phyloP scores from a whole-genome alignment of 257 asterid species.

The Solanum dulcamara region DNA sequence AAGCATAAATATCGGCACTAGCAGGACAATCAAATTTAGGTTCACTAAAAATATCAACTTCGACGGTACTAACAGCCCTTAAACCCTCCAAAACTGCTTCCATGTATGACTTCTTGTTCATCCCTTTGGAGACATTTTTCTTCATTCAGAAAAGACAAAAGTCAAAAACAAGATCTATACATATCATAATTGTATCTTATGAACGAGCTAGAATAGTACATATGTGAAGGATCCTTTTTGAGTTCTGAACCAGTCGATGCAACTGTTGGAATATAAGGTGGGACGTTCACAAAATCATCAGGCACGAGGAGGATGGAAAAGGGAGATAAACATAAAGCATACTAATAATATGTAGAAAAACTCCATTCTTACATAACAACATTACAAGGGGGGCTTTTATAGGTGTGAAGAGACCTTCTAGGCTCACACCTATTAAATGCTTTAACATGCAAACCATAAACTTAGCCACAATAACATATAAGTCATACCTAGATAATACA shows the following conservation, averaged over 20 bases:
- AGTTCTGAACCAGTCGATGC: background rate
- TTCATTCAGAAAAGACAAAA: slow-evolving; percentile 12
- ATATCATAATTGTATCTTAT: background rate
- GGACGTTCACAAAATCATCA: background rate
- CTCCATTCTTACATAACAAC: background rate
- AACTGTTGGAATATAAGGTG: background rate
- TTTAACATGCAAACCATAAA: background rate
- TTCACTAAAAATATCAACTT: slow-evolving; percentile 37
- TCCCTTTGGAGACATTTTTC: slow-evolving; percentile 75
- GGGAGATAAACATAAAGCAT: background rate
- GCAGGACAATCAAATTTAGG: slow-evolving; percentile 16
- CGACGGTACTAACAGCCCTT: slow-evolving; percentile 43
- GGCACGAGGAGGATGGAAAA: background rate
- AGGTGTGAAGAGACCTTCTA: background rate
- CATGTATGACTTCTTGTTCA: slow-evolving; percentile 84
- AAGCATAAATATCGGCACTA: slow-evolving; percentile 5
- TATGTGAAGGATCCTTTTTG: background rate
- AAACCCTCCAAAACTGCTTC: slow-evolving; percentile 79
- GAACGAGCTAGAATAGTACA: background rate
- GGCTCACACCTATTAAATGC: background rate
- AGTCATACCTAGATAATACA: background rate
- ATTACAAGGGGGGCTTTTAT: background rate
- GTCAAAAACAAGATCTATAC: background rate
- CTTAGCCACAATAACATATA: background rate
- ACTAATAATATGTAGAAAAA: background rate